Evolutionary conservation across 2,329 filamentous ascomycete species (phyloP), one percentile per base, ranked within the genome.

Genomic region (Hymenoscyphus fraxineus): DNA sequence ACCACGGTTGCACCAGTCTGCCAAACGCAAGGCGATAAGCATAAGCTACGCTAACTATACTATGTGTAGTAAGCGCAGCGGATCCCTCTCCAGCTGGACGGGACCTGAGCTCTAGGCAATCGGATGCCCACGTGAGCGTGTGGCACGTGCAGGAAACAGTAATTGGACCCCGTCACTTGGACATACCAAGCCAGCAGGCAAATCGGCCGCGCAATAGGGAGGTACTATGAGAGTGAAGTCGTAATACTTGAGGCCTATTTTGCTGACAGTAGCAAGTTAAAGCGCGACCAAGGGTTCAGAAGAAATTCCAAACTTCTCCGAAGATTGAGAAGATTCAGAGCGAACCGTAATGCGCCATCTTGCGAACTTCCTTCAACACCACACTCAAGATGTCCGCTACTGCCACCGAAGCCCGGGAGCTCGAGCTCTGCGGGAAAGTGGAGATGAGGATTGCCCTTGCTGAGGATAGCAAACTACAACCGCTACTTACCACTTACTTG

Each of bases 361-460:
- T 58, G 19, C 15, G 59, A 38, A 57, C 38, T n/a, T 64, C 38
- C 47, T 35, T n/a, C 15, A 54, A 54, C 47, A 40, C 27, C 62
- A 58, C 44, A 13, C 55, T 59, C 60, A 64, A 60, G 10, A 59
- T 66, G 59, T 58, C 58, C 44, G 61, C 67, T 57, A 35, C 35
- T 35, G 71, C 72, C 13, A 71, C 70, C 22, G 72, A 75, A 66
- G 66, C 69, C 27, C 69, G 71, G 65, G 93, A 97, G 83, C 82
- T 96, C 70, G 85, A 87, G 69, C 85, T 97, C 67, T 85, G 97
- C 61, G 90, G 91, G 73, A 94, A 91, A 74, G 89, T 96, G 57
- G 93, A 88, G 68, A 95, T 97, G 72, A 75, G 72, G 15, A 76
- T 87, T 16, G 89, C 86, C 35, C 85, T 94, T 61, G 90, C 93